Percentiles rank a stretch among this genome's conserved stretches.
Conservation (phyloP, 805 yeast genomes). For the Yarrowia sp. region DNA sequence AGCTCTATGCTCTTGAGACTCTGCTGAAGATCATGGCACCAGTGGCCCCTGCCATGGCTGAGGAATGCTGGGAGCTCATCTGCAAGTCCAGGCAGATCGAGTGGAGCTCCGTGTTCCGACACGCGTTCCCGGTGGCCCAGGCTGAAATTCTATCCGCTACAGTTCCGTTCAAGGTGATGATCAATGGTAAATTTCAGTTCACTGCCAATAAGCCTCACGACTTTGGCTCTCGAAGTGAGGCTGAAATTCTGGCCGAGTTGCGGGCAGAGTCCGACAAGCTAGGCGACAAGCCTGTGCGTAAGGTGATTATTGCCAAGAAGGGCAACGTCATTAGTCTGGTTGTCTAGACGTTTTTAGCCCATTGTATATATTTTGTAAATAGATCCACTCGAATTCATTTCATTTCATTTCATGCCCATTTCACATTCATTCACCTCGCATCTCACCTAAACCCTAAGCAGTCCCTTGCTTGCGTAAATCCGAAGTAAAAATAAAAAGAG, state of each 20-base stretch:
- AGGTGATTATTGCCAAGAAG: constrained; percentile 20
- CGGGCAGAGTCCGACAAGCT: constrained; percentile 5
- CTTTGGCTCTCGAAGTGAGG: constrained; percentile 10
- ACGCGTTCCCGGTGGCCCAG: constrained; percentile 64
- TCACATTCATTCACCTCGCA: not conserved
- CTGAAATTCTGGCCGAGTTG: constrained; percentile 4
- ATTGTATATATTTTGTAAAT: not conserved
- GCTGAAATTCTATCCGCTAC: constrained; percentile 41
- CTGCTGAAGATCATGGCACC: constrained; percentile 70
- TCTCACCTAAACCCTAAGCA: too few relatives aligned
- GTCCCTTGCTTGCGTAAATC: constrained; percentile 19
- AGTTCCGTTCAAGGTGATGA: constrained; percentile 55
- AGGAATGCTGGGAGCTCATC: constrained; percentile 71
- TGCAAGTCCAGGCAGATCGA: constrained; percentile 34
- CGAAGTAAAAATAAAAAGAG: not conserved
- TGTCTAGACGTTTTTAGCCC: not conserved
- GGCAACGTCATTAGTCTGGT: constrained; percentile 11
- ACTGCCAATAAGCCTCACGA: constrained; percentile 29
- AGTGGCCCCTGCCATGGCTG: constrained; percentile 75
- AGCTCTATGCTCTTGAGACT: constrained; percentile 50
- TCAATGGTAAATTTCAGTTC: constrained; percentile 70
- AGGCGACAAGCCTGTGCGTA: not conserved
- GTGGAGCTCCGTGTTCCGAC: constrained; percentile 53
- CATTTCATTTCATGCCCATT: not conserved
- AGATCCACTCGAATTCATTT: not conserved